Conservation (phyloP, 2,329 filamentous ascomycete genomes). For the Eutypa lata region DNA sequence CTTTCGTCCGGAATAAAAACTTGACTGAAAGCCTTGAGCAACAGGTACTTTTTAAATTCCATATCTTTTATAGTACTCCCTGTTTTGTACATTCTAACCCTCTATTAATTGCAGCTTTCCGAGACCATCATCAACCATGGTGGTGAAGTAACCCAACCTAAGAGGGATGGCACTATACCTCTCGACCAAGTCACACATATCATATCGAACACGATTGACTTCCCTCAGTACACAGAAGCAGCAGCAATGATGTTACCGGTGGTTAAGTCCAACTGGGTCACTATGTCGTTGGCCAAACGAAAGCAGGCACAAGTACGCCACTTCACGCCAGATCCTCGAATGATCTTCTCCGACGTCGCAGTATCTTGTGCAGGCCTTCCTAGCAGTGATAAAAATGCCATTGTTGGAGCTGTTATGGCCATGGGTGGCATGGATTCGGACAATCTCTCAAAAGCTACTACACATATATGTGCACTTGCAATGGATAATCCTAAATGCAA, state of each 20-base stretch:
- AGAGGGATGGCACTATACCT: conserved; percentile 45
- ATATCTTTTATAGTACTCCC: background rate
- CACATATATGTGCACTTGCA: conserved; percentile 82
- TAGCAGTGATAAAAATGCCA: conserved; percentile 82
- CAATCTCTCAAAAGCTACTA: conserved; percentile 69
- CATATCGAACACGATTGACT: conserved; percentile 76
- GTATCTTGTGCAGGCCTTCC: conserved; percentile 84
- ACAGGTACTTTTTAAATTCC: conserved; percentile 25
- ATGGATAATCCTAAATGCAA: conserved; percentile 71
- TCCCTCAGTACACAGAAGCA: conserved; percentile 77
- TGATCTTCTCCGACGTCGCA: conserved; percentile 84
- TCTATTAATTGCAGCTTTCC: conserved; percentile 34
- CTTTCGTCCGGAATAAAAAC: conserved; percentile 23
- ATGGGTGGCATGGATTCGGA: conserved; percentile 81
- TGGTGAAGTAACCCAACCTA: conserved; percentile 44
- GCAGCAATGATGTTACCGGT: conserved; percentile 78
- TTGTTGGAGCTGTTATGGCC: conserved; percentile 83
- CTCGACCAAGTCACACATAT: conserved; percentile 53
- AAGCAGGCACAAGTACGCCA: conserved; percentile 76
- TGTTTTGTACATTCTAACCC: background rate
- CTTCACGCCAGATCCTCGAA: conserved; percentile 84
- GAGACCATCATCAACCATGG: conserved; percentile 46
- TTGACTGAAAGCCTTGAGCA: conserved; percentile 18
- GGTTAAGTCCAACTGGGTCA: conserved; percentile 79
- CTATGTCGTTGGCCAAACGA: conserved; percentile 62